Evolutionary conservation across 2,329 filamentous ascomycete species (phyloP), one percentile per base, ranked within the genome.

Genomic region (Fusarium metavorans): DNA sequence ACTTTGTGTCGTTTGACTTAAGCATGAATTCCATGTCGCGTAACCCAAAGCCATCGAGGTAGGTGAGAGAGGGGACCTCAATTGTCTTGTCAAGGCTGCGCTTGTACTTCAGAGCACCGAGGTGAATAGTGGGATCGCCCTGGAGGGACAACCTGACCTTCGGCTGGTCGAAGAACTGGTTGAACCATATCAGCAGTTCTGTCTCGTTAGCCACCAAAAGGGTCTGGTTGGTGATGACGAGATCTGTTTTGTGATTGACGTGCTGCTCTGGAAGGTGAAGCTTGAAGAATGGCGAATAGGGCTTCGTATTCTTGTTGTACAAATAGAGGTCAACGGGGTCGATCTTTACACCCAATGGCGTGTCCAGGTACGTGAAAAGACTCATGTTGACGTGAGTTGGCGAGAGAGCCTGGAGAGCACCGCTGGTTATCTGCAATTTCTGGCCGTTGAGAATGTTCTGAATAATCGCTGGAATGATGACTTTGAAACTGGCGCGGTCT

Each of bases 391-490:
- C 73, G 13, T 79, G 64, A 1, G 73, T 77, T 34, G 82, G 78
- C 3, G 82, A 81, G 6, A 84, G 14, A 1, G 80, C 81, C 30
- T 80, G 70, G 37, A 87, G 75, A 14, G 79, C 70, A 32, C 84
- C 85, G 2, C 80, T 76, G 1, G 77, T 67, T 13, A 88, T 77
- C 1, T 84, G 82, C 13, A 88, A 77, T 8, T 80, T 73, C 30
- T 86, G 84, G 23, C 81, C 73, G 32, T 84, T 81, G 65, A 88
- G 82, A 23, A 88, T 84, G 32, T 78, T 75, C 69, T 87, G 85
- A 2, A 86, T 83, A 35, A 87, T 83, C n/a, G 82, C 83, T 1
- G 86, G 87, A 32, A 88, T 81, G 9, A 85, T 84, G 20, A 87
- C 81, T 23, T 82, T 78, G 79, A 88, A 88, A 34, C 87, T 88